A percentile compares a stretch with the other conserved stretches of the same genome.
Evolutionary conservation across 2,329 filamentous ascomycete species (phyloP).

Genomic region (Ascochyta rabiei): DNA sequence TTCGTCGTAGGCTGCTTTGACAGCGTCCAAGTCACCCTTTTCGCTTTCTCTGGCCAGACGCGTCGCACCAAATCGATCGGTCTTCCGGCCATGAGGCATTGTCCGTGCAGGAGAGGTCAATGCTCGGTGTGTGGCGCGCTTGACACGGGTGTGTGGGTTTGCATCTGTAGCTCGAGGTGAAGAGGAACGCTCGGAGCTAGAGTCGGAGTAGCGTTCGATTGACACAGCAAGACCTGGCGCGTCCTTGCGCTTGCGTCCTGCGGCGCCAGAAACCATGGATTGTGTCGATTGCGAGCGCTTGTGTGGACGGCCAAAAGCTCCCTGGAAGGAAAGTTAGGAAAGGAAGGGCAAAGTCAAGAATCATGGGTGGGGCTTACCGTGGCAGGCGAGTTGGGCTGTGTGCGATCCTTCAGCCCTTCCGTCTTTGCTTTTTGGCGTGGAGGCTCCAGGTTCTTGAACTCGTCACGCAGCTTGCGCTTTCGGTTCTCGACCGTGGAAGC

Average conservation of each 20-base stretch:
- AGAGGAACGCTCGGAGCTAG: conserved; percentile 46
- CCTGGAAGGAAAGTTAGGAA: conserved; percentile 5
- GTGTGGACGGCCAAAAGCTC: conserved; percentile 43
- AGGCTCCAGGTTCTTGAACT: conserved; percentile 45
- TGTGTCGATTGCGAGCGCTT: conserved; percentile 49
- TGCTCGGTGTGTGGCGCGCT: conserved; percentile 67
- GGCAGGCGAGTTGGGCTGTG: conserved; percentile 43
- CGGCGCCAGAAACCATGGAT: conserved; percentile 36
- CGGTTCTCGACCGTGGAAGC: conserved; percentile 46
- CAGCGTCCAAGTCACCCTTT: conserved; percentile 78
- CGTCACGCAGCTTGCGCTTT: conserved; percentile 50
- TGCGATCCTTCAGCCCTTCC: conserved; percentile 42
- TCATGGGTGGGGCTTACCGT: conserved; percentile 15
- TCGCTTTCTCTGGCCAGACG: conserved; percentile 88
- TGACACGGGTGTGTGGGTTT: conserved; percentile 58
- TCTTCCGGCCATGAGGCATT: conserved; percentile 81
- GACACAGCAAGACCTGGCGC: conserved; percentile 37
- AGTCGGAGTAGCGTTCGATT: conserved; percentile 44
- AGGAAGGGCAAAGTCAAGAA: not conserved
- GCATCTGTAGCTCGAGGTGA: conserved; percentile 43
- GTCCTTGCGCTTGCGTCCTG: conserved; percentile 45
- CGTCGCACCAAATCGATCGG: conserved; percentile 92
- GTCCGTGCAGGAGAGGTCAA: conserved; percentile 58
- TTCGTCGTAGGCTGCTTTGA: conserved; percentile 75
- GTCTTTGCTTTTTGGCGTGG: conserved; percentile 49